These are phyloP conservation scores for Dendrocalamus sinicus DNA, from an alignment of 176 grass and related monocot genomes.

Conservation along the genomic window DNA sequence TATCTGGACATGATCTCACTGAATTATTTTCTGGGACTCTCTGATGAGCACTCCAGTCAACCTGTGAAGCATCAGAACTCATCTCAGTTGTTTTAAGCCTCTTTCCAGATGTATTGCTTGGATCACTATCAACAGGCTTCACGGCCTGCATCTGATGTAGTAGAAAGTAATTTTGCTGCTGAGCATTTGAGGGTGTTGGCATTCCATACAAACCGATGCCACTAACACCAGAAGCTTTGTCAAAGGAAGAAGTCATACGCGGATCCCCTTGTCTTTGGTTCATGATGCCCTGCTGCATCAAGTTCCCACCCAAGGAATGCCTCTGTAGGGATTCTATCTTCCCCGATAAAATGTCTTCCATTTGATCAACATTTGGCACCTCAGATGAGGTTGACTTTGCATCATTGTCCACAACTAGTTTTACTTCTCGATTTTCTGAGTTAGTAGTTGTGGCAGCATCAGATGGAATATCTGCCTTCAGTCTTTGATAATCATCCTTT, in stretches of 20 bases:
- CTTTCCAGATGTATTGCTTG: conserved; percentile 70
- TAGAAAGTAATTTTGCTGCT: conserved; percentile 73
- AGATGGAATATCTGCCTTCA: conserved; percentile 60
- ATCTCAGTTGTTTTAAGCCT: conserved; percentile 57
- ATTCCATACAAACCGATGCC: conserved; percentile 63
- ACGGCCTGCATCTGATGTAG: conserved; percentile 79
- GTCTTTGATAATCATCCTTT: conserved; percentile 61
- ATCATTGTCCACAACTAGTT: conserved; percentile 52
- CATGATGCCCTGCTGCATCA: conserved; percentile 56
- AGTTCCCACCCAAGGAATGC: conserved; percentile 53
- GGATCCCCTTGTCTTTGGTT: conserved; percentile 54
- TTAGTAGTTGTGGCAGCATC: conserved; percentile 70
- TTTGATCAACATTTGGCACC: conserved; percentile 50
- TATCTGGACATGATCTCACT: conserved; percentile 50
- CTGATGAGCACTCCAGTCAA: conserved; percentile 64
- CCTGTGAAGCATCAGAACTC: conserved; percentile 61
- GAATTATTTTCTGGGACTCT: conserved; percentile 53
- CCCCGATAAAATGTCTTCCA: conserved; percentile 44
- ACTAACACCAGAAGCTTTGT: conserved; percentile 35
- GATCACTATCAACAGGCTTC: conserved; percentile 63
- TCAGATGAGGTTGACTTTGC: conserved; percentile 48
- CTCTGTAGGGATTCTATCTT: conserved; percentile 57
- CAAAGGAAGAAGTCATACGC: conserved; percentile 48
- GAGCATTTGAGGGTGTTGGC: conserved; percentile 60
- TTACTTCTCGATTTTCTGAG: conserved; percentile 70